These are phyloP conservation scores for Colletotrichum liaoningense DNA, from an alignment of 2,329 filamentous ascomycete species.

Conservation along the genomic window DNA sequence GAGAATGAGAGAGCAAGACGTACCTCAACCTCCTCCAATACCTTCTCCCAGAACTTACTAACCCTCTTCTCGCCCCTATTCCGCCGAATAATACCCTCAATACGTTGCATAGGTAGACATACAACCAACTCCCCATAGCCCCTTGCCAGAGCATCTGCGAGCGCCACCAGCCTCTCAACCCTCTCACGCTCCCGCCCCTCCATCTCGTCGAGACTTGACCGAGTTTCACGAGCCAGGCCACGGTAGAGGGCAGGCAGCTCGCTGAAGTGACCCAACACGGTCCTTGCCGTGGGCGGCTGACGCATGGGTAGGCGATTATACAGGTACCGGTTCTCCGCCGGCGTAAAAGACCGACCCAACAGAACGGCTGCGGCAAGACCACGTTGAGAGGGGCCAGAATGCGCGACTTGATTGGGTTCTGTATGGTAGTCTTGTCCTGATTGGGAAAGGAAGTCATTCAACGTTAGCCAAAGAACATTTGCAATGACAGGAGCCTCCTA, in stretches of 20 bases:
- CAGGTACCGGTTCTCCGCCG: neutral
- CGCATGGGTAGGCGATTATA: neutral
- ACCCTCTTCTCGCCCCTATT: neutral
- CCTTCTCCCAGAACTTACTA: neutral
- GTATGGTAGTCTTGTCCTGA: neutral
- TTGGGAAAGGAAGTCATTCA: neutral
- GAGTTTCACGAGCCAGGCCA: neutral
- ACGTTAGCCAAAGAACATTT: neutral
- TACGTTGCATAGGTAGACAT: neutral
- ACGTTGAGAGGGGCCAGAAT: neutral
- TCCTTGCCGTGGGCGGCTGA: neutral
- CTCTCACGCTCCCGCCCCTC: neutral
- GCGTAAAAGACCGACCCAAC: neutral
- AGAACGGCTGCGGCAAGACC: neutral
- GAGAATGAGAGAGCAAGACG: neutral
- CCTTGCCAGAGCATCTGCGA: neutral
- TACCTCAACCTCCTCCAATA: neutral
- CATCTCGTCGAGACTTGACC: neutral
- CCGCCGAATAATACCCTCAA: neutral
- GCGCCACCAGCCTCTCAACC: neutral
- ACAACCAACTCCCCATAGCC: neutral
- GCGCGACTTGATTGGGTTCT: neutral
- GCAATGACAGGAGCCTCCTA: neutral
- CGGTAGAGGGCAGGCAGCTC: neutral
- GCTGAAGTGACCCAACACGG: neutral